These are phyloP conservation scores for Debaryomyces robertsiae DNA, from an alignment of 1,139 yeast species.

Conservation along the genomic window DNA sequence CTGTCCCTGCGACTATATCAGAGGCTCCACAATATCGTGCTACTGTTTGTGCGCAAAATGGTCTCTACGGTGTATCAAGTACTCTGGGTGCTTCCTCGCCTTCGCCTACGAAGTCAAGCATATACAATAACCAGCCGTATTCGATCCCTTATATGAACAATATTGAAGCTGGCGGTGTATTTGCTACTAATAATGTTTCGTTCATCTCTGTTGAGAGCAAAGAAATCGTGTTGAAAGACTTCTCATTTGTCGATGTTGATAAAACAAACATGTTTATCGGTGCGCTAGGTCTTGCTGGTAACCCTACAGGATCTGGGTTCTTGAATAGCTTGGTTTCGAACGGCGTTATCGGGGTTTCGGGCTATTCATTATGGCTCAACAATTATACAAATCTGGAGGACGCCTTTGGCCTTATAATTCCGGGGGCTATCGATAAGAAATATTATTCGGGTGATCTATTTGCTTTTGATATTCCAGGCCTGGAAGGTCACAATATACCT, in stretches of 20 bases:
- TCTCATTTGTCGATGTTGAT: constrained; percentile 33
- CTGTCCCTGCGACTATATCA: constrained; percentile 22
- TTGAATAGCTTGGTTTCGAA: constrained; percentile 34
- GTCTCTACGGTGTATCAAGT: constrained; percentile 21
- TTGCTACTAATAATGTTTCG: constrained; percentile 27
- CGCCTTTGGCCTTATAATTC: constrained; percentile 44
- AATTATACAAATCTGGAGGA: constrained; percentile 15
- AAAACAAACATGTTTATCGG: constrained; percentile 30
- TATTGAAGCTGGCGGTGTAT: constrained; percentile 30
- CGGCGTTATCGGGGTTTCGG: constrained; percentile 43
- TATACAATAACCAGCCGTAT: constrained; percentile 3
- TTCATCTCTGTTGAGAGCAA: constrained; percentile 19
- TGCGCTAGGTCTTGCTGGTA: constrained; percentile 55
- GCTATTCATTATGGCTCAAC: constrained; percentile 60
- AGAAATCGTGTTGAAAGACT: constrained; percentile 20
- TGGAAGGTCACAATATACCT: constrained; percentile 29
- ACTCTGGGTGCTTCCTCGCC: constrained; percentile 12
- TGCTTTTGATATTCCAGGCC: constrained; percentile 47
- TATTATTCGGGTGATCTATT: constrained; percentile 49
- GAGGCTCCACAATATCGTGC: constrained; percentile 25
- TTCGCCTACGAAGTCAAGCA: constrained; percentile 3
- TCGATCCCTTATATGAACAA: constrained; percentile 32
- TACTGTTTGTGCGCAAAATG: constrained; percentile 31
- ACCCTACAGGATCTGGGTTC: constrained; percentile 42
- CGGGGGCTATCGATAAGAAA: constrained; percentile 59